A percentile compares a stretch with the other conserved stretches of the same genome.
These are phyloP conservation scores for Fusarium camptoceras DNA, from an alignment of 2,329 filamentous ascomycete genomes.

Conservation along the genomic window DNA sequence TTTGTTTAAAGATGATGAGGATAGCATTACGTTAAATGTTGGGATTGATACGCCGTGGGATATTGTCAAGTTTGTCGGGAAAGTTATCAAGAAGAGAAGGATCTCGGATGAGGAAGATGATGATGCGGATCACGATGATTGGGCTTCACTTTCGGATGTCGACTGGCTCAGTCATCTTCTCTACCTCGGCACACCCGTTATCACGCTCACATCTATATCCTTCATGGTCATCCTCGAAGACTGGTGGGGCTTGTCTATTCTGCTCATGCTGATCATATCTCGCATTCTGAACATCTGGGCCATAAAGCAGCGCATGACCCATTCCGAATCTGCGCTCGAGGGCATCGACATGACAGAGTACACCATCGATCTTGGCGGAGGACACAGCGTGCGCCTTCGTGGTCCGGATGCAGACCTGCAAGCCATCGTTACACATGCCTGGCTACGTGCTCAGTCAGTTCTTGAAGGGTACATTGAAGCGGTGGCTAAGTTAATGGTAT, in stretches of 20 bases:
- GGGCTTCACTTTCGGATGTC: slow-evolving; percentile 47
- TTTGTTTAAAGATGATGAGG: slow-evolving; percentile 42
- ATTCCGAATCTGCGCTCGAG: neutral
- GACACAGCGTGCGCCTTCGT: slow-evolving; percentile 63
- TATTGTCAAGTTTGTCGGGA: slow-evolving; percentile 33
- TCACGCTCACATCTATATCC: slow-evolving; percentile 58
- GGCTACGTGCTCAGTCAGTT: slow-evolving; percentile 65
- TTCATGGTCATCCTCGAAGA: slow-evolving; percentile 62
- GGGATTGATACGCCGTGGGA: slow-evolving; percentile 39
- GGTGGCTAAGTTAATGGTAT: slow-evolving; percentile 67
- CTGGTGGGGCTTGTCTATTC: slow-evolving; percentile 63
- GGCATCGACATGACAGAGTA: slow-evolving; percentile 55
- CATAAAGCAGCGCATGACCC: slow-evolving; percentile 62
- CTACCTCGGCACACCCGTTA: slow-evolving; percentile 60
- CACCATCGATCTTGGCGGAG: slow-evolving; percentile 63
- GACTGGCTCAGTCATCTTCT: slow-evolving; percentile 62
- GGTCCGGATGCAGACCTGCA: slow-evolving; percentile 68
- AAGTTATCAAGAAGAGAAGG: slow-evolving; percentile 13
- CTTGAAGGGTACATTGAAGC: slow-evolving; percentile 65
- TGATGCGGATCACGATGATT: slow-evolving; percentile 38
- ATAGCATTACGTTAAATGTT: slow-evolving; percentile 48
- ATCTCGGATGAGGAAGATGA: slow-evolving; percentile 22
- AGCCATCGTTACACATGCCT: slow-evolving; percentile 67
- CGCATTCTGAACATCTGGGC: slow-evolving; percentile 68
- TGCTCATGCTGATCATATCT: slow-evolving; percentile 63